Evolutionary conservation across 306 rosid genomes (phyloP).

Genomic region (Gleditsia sinensis): DNA sequence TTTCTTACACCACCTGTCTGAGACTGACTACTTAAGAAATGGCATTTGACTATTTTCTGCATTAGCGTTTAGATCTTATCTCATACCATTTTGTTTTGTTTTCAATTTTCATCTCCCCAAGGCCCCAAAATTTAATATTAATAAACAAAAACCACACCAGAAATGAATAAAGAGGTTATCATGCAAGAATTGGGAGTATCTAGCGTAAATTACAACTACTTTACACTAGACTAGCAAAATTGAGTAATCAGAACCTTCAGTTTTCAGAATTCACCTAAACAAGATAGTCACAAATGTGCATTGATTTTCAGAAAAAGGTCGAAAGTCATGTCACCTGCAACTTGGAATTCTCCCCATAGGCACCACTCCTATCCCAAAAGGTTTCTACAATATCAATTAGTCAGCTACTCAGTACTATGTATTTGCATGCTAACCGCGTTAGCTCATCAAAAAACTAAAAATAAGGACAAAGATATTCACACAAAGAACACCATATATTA

Average conservation of each 20-base stretch:
- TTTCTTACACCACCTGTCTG: no score
- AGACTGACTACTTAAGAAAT: no score
- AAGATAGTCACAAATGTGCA: not conserved
- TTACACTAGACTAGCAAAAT: not conserved
- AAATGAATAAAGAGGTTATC: no score
- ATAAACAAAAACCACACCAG: no score
- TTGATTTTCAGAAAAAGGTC: not conserved
- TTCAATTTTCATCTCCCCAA: not conserved
- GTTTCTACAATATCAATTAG: slow-evolving; percentile 15
- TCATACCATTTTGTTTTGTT: not conserved
- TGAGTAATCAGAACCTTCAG: not conserved
- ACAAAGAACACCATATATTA: slow-evolving; percentile 3
- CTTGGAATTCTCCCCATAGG: slow-evolving; percentile 8
- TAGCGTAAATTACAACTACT: not conserved
- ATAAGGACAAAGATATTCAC: slow-evolving; percentile 14
- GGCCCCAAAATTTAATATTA: no score
- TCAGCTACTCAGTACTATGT: slow-evolving; percentile 37
- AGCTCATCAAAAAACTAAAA: slow-evolving; percentile 27
- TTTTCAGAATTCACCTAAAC: not conserved
- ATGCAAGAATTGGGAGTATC: not conserved
- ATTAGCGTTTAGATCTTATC: no score
- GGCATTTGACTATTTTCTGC: no score
- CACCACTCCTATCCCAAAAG: slow-evolving; percentile 23
- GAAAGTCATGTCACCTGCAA: not conserved
- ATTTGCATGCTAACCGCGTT: slow-evolving; percentile 32